Evolutionary conservation across 495 filamentous ascomycete species (phyloP), one percentile per base, ranked within the genome.

Genomic region (Hypoxylon perforatum): DNA sequence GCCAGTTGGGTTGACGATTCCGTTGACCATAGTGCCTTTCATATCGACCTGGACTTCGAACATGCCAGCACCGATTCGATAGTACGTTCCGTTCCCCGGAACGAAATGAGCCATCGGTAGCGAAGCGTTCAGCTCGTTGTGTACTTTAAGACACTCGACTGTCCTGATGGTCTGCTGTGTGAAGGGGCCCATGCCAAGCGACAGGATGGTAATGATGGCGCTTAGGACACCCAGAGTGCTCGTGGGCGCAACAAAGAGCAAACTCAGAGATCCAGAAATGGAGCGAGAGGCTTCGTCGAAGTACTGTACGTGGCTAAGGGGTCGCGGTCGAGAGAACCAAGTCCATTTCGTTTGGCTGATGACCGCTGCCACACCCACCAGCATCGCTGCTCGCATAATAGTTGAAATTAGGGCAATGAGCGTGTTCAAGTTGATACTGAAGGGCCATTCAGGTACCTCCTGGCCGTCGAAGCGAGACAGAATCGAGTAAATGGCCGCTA

Each of bases 281-380:
- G 61, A 66, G 11, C 71, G 65, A 39, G 68, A 71, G 3, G 81
- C 81, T 15, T 73, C 75, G 56, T 84, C 82, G 30, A 82, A 75
- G 17, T 73, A 59, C 5, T 77, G 68, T 38, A 84, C 72, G 57
- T 84, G 80, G 9, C 68, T 71, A 7, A 85, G 57, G 23, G 75
- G 74, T 73, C 73, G n/a, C 56, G 61, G 35, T 11, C 69, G 64
- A 79, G 80, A 56, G 36, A 81, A 81, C 81, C 80, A 81, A 2
- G 69, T 74, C 80, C 80, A 82, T 60, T 84, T 84, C 23, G 80
- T 72, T 50, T 82, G 80, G 15, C 75, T 75, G 22, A 84, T 57
- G 11, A 67, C 72, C 45, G 78, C 77, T 5, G 73, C 69, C 38
- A 82, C 70, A n/a, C 74, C 67, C 22, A 80, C 75, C 22, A 77